Base-by-base conservation (phyloP, 2,329 filamentous ascomycete species). In the Aspergillus terreus region DNA sequence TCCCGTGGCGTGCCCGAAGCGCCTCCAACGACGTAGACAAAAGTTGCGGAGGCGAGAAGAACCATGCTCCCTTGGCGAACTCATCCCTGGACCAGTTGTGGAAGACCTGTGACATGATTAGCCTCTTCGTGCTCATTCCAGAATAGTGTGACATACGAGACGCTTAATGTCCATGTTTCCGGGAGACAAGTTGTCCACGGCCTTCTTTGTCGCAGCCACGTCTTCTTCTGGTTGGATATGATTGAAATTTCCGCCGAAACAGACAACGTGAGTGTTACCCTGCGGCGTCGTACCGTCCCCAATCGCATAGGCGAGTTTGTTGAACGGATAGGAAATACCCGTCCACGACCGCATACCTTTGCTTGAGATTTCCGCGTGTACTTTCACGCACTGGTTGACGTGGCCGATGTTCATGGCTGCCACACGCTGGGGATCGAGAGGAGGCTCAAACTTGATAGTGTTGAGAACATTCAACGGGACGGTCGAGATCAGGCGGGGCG, bases 21-120 rank as follows among this genome's bases (percentile, higher is more conserved):
- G 69, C 70, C 0, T 70, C 63, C 0, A 78, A 61, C 48, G 77
- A 70, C 1, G 62, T 66, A 0, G 65, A 62, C 4, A 76, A 44
- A 4, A 78, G 55, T 3, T 67, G 63, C 0, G 75, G 74, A 0
- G 61, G 55, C 0, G 69, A 64, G 44, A 73, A 77, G 57, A 74
- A 73, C 71, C 65, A 75, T 4, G 73, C 75, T 2, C 76, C 75
- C 50, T 77, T 74, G 0, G 76, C 70, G 47, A 72, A 79, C 25
- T 75, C 69, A 42, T 79, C 76, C 43, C 72, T 73, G 7, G 63
- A 69, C 77, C 76, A 79, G 50, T 79, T 77, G 44, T 79, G 76
- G 38, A 77, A 78, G 0, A 78, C 71, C 65, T 38, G 35, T 38
- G 14, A 7, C 14, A 23, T 38, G 14, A 17, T 38, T 38, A 38